Percentiles rank a stretch among this genome's conserved stretches.
phyloP scores from a whole-genome alignment of 306 rosid genomes.

The Vigna angularis region DNA sequence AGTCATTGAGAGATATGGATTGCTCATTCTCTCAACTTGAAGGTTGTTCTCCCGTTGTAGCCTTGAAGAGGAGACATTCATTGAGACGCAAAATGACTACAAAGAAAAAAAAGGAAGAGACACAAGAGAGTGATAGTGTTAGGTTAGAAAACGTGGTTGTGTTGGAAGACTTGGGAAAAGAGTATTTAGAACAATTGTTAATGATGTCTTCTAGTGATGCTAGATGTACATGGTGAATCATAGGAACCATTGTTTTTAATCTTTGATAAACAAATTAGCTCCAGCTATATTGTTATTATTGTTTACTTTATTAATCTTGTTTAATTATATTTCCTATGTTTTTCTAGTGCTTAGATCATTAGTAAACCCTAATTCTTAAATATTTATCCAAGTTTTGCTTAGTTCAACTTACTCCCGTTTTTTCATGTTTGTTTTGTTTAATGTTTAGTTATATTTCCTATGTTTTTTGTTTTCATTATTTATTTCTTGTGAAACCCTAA shows the following conservation, averaged over 20 bases:
- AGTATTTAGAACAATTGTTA: constrained; percentile 85
- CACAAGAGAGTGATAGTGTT: constrained; percentile 14
- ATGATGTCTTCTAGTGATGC: constrained; percentile 56
- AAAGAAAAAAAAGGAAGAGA: constrained; percentile 56
- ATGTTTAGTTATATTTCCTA: too few species aligned
- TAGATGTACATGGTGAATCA: constrained; percentile 31
- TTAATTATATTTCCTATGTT: not conserved
- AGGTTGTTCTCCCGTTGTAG: constrained; percentile 90
- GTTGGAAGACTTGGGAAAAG: constrained; percentile 86
- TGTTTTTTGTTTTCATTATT: too few species aligned
- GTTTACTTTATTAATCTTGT: not conserved
- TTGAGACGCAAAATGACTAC: constrained; percentile 66
- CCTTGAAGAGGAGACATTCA: constrained; percentile 86
- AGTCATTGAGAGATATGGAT: constrained; percentile 76
- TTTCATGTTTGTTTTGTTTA: too few species aligned
- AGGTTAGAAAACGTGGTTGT: constrained; percentile 70
- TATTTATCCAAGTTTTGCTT: not conserved
- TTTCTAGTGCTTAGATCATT: not conserved
- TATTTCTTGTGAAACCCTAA: too few species aligned
- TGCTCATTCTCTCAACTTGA: constrained; percentile 5
- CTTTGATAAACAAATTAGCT: not conserved
- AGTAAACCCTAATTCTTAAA: not conserved
- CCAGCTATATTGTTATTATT: not conserved
- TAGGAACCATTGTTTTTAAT: not conserved
- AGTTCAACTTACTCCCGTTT: not conserved